Base-by-base conservation (phyloP, 2,329 filamentous ascomycete genomes). In the Alternaria brassicicola region DNA sequence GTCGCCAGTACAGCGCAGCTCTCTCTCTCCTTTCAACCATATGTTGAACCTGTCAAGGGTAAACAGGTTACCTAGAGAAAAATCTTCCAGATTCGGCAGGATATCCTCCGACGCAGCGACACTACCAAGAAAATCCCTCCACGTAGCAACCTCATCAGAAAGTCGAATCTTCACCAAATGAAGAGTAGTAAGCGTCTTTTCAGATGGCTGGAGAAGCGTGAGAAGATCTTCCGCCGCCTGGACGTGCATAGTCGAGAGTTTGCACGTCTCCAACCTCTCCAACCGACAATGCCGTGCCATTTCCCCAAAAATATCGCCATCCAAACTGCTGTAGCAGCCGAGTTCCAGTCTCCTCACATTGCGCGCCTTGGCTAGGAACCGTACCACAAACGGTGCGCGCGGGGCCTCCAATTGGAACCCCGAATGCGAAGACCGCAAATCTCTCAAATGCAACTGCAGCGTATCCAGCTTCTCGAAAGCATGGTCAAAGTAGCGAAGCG, bases 401-500 rank as follows among this genome's bases (percentile, higher is more conserved):
- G 55, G 50, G 2, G 19, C 33, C 10, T 64, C 61, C 8, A 70
- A 61, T 35, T 67, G 64, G 23, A 74, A 73, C 0, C 72, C 70
- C 1, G 57, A 52, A 13, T 72, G 67, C 0, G 60, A 64, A 15
- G 53, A 43, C n/a, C 73, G 62, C 65, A 70, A 71, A 42, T 74
- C 73, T 10, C 73, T 60, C 13, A 74, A 55, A n/a, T 68, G 64
- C 10, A 75, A 52, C 8, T 65, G 45, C 25, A 74, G 45, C 1
- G 19, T 56, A 6, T 61, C 43, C 6, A 72, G 43, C n/a, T 59
- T 55, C 19, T 55, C 50, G 15, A 71, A 71, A 0, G 61, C 62
- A 0, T 15, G 4, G 13, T 65, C 62, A 30, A 71, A 66, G 0
- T 41, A 52, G 0, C 55, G 30, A 2, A 71, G 61, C 6, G 33